These are phyloP conservation scores for Cytospora schulzeri DNA, from an alignment of 2,329 filamentous ascomycete species.

Conservation along the genomic window DNA sequence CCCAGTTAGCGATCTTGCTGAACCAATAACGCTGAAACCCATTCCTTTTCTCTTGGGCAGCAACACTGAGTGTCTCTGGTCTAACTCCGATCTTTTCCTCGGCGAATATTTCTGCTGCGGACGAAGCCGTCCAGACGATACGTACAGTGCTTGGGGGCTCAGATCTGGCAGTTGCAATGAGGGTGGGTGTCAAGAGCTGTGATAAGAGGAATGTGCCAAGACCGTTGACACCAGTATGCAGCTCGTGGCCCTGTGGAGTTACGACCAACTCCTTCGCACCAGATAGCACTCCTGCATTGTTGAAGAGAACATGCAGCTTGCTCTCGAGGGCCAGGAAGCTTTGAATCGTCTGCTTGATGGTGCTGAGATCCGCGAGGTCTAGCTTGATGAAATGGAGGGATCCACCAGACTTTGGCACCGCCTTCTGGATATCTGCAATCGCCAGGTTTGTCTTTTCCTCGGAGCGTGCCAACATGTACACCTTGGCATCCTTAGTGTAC, in stretches of 20 bases:
- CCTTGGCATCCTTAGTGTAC: conserved; percentile 50
- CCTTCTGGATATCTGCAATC: conserved; percentile 42
- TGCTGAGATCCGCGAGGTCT: conserved; percentile 34
- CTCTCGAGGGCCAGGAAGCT: conserved; percentile 29
- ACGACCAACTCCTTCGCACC: conserved; percentile 27
- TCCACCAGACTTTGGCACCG: conserved; percentile 28
- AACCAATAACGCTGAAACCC: conserved; percentile 32
- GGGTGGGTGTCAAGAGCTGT: conserved; percentile 17
- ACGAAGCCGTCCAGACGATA: conserved; percentile 12
- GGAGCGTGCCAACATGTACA: conserved; percentile 53
- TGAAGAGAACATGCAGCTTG: conserved; percentile 41
- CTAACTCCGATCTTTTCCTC: conserved; percentile 4
- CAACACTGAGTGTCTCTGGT: conserved; percentile 1
- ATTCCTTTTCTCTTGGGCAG: background rate
- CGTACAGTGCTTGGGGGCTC: conserved; percentile 16
- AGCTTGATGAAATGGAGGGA: conserved; percentile 39
- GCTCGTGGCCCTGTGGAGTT: conserved; percentile 28
- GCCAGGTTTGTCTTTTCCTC: conserved; percentile 42
- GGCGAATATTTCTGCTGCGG: conserved; percentile 9
- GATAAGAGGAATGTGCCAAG: conserved; percentile 20
- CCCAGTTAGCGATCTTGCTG: conserved; percentile 34
- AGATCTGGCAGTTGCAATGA: conserved; percentile 5
- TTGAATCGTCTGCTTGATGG: conserved; percentile 31
- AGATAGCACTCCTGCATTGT: conserved; percentile 44
- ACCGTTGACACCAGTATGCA: conserved; percentile 15